Evolutionary conservation across 1,139 yeast genomes (phyloP).

Genomic region (Pichia inconspicua): DNA sequence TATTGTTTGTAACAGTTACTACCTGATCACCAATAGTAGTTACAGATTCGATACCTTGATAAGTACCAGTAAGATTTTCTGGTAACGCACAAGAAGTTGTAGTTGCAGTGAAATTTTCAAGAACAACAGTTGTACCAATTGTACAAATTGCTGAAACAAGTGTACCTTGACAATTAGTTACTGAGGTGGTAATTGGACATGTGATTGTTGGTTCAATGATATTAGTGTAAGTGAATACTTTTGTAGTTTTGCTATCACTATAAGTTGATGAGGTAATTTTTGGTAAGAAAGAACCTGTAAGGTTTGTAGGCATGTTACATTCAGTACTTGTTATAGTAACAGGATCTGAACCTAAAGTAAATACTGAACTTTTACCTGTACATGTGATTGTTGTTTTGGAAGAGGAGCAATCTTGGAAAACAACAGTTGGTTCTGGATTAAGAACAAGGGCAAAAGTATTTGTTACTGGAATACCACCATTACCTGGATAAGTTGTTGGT

Average conservation of each 20-base stretch:
- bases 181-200: not conserved
- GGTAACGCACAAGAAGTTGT: not conserved
- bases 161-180: not conserved
- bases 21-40: not conserved
- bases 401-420: not conserved
- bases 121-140: not conserved
- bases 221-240: not conserved
- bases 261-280: not conserved
- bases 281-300: not conserved
- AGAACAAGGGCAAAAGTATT: conserved; percentile 1
- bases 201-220: not conserved
- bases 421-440: not conserved
- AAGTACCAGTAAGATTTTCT: not conserved
- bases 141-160: not conserved
- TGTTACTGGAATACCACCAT: conserved; percentile 1
- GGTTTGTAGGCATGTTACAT: not conserved
- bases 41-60: not conserved
- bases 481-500: not conserved
- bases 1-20: not conserved
- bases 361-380: not conserved
- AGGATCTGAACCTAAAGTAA: not conserved
- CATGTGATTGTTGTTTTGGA: not conserved
- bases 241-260: not conserved
- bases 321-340: not conserved
- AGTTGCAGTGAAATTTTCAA: not conserved